phyloP scores from a whole-genome alignment of 108 stramenopile genomes.

The Skeletonema grethae region DNA sequence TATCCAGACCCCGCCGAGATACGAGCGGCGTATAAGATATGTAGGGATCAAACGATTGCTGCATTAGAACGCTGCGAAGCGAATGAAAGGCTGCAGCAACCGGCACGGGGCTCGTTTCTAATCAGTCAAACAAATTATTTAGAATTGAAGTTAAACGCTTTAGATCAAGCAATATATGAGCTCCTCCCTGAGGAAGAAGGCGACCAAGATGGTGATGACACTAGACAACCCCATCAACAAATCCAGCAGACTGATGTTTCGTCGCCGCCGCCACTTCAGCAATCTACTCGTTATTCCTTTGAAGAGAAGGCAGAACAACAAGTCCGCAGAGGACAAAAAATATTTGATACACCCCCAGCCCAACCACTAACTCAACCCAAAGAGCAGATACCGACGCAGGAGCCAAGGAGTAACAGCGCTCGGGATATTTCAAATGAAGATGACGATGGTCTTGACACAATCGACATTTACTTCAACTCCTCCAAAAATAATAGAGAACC shows the following conservation, averaged over 20 bases:
- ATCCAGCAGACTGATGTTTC: neutral
- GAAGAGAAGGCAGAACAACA: neutral
- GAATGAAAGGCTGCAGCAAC: conserved; percentile 8
- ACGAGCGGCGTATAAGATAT: conserved; percentile 14
- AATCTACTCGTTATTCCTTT: no score
- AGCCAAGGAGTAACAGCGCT: neutral
- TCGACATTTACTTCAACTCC: conserved; percentile 32
- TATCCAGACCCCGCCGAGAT: conserved; percentile 10
- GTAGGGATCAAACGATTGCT: conserved; percentile 16
- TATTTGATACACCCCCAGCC: neutral
- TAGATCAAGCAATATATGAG: conserved; percentile 41
- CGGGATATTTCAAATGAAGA: neutral
- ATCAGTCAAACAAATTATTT: conserved; percentile 38
- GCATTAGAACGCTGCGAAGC: conserved; percentile 27
- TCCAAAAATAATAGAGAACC: conserved; percentile 3
- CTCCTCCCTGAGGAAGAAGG: conserved; percentile 14
- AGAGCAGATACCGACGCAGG: neutral
- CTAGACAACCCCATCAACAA: neutral
- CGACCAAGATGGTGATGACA: neutral
- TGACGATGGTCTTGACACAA: conserved; percentile 34
- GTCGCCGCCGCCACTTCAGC: neutral
- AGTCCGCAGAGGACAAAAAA: neutral
- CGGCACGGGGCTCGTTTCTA: conserved; percentile 6
- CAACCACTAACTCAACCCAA: neutral
- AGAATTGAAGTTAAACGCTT: conserved; percentile 44